A percentile compares a stretch with the other conserved stretches of the same genome.
phyloP scores from a whole-genome alignment of 371 early-diverging fungal genomes.

The Mucor racemosus region DNA sequence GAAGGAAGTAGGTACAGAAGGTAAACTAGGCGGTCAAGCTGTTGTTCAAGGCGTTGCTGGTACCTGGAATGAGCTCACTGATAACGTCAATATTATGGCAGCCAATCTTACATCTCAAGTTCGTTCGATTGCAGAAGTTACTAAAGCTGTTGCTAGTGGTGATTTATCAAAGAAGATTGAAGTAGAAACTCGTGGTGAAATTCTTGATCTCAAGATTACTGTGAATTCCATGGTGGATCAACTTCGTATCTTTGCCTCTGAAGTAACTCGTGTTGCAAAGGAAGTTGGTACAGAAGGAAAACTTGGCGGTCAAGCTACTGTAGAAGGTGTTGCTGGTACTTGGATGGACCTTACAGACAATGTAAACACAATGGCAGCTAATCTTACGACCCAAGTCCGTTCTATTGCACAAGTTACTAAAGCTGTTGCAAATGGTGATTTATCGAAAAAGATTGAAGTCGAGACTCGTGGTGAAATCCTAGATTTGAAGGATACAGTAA shows the following conservation, averaged over 20 bases:
- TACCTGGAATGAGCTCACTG: conserved; percentile 75
- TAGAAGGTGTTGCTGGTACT: conserved; percentile 37
- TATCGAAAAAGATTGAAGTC: conserved; percentile 45
- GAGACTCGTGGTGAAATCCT: conserved; percentile 56
- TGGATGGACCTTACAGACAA: conserved; percentile 73
- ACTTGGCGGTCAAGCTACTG: too few relatives aligned
- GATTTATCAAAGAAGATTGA: conserved; percentile 49
- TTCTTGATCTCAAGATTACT: conserved; percentile 44
- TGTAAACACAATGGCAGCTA: conserved; percentile 67
- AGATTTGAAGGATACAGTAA: conserved; percentile 47
- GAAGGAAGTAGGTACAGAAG: conserved; percentile 57
- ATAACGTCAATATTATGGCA: conserved; percentile 69
- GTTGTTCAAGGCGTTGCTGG: conserved; percentile 65
- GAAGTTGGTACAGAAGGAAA: too few relatives aligned
- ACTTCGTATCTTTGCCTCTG: conserved; percentile 37
- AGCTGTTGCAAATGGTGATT: conserved; percentile 53
- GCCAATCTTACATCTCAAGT: conserved; percentile 54
- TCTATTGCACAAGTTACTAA: conserved; percentile 62
- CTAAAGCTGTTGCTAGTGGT: conserved; percentile 52
- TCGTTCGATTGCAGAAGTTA: conserved; percentile 51
- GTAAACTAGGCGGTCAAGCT: conserved; percentile 55
- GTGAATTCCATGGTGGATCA: conserved; percentile 51
- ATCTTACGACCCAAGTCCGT: conserved; percentile 64
- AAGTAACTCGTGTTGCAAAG: too few relatives aligned
- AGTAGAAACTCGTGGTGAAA: conserved; percentile 41